Evolutionary conservation across 2,329 filamentous ascomycete species (phyloP).

Genomic region (Fusarium papillatum): DNA sequence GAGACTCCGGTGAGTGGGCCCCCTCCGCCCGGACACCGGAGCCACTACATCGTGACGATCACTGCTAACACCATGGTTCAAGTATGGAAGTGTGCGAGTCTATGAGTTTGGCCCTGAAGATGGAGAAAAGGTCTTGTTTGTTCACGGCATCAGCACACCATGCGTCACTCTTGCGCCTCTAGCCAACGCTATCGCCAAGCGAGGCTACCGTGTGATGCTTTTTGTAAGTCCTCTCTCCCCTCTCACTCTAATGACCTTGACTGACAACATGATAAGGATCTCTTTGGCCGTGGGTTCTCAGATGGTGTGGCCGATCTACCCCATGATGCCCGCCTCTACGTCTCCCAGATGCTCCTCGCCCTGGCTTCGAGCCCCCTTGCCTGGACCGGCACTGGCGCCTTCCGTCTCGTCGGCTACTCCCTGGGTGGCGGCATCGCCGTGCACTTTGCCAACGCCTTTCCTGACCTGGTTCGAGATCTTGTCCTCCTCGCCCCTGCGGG

Average conservation of each 20-base stretch:
- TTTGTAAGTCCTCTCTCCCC: slow-evolving; percentile 63
- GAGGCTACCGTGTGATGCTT: slow-evolving; percentile 84
- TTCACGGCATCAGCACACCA: slow-evolving; percentile 89
- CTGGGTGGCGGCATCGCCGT: slow-evolving; percentile 85
- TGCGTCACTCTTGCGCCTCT: slow-evolving; percentile 79
- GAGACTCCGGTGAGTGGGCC: slow-evolving; percentile 67
- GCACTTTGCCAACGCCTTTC: slow-evolving; percentile 81
- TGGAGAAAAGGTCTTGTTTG: slow-evolving; percentile 80
- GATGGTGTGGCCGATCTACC: slow-evolving; percentile 75
- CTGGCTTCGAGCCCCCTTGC: slow-evolving; percentile 77
- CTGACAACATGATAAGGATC: slow-evolving; percentile 60
- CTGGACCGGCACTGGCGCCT: slow-evolving; percentile 72
- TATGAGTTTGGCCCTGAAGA: slow-evolving; percentile 86
- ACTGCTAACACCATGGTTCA: slow-evolving; percentile 4
- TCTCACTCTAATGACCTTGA: slow-evolving; percentile 16
- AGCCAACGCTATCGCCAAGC: slow-evolving; percentile 74
- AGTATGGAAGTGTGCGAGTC: slow-evolving; percentile 81
- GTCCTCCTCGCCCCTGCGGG: slow-evolving; percentile 86
- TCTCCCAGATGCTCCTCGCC: slow-evolving; percentile 78
- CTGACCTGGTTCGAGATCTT: slow-evolving; percentile 76
- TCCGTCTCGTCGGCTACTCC: slow-evolving; percentile 84
- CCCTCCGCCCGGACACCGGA: neutral
- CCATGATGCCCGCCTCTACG: slow-evolving; percentile 82
- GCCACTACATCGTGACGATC: neutral
- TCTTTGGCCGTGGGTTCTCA: slow-evolving; percentile 78